phyloP scores from a whole-genome alignment of 2,329 filamentous ascomycete species.

The Aspergillus vadensis region DNA sequence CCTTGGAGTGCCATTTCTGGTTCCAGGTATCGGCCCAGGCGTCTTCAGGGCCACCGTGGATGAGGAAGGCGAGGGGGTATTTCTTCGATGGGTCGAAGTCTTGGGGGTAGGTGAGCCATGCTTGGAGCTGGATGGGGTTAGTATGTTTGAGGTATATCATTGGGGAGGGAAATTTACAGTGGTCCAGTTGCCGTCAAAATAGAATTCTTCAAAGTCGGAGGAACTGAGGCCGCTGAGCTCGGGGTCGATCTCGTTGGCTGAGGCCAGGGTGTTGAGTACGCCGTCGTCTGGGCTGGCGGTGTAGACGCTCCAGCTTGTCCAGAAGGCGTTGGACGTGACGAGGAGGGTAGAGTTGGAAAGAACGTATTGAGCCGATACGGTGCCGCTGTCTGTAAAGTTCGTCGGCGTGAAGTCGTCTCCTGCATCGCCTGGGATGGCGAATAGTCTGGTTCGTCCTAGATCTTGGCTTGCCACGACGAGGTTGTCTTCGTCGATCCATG shows the following conservation, averaged over 20 bases:
- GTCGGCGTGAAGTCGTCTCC: conserved; percentile 35
- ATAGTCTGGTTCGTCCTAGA: conserved; percentile 56
- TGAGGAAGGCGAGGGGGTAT: conserved; percentile 76
- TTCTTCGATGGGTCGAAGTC: conserved; percentile 69
- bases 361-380: conserved; percentile 32
- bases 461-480: conserved; percentile 77
- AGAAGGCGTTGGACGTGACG: conserved; percentile 38
- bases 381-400: conserved; percentile 41
- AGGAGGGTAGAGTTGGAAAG: conserved; percentile 36
- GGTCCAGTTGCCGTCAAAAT: conserved; percentile 40
- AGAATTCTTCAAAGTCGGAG: conserved; percentile 41
- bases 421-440: conserved; percentile 38
- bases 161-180: conserved; percentile 26
- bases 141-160: neutral
- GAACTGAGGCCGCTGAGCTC: conserved; percentile 40
- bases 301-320: conserved; percentile 40
- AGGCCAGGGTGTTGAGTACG: conserved; percentile 33
- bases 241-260: conserved; percentile 44
- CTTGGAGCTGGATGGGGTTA: conserved; percentile 36
- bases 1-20: conserved; percentile 81
- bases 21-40: conserved; percentile 76
- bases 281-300: conserved; percentile 33
- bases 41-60: conserved; percentile 81
- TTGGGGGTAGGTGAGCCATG: conserved; percentile 47
- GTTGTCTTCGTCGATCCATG: conserved; percentile 58